phyloP scores from a whole-genome alignment of 2,329 filamentous ascomycete genomes.

The Ascochyta fabae region DNA sequence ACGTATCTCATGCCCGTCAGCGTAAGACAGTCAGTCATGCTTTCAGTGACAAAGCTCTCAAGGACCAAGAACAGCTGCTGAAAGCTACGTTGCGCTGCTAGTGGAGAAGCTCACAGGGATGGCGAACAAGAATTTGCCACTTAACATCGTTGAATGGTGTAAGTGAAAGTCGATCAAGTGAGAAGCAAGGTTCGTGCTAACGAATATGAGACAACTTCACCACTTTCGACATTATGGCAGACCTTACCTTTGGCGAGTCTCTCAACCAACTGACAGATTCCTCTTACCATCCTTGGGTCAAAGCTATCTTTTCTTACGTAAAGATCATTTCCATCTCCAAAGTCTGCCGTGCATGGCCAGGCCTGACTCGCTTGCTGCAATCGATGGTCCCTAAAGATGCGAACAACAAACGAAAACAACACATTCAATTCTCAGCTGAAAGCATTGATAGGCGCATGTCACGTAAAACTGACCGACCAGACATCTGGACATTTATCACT shows the following conservation, averaged over 20 bases:
- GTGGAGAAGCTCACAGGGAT: constrained; percentile 44
- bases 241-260: constrained; percentile 43
- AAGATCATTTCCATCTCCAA: constrained; percentile 12
- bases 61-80: constrained; percentile 46
- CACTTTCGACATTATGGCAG: constrained; percentile 37
- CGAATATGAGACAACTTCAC: constrained; percentile 6
- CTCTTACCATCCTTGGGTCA: constrained; percentile 45
- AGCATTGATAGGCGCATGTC: constrained; percentile 32
- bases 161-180: neutral
- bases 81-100: constrained; percentile 46
- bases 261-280: constrained; percentile 38
- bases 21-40: constrained; percentile 46
- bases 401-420: constrained; percentile 15
- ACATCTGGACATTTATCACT: too few relatives aligned
- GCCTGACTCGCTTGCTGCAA: constrained; percentile 14
- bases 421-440: constrained; percentile 20
- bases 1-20: constrained; percentile 43
- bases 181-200: neutral
- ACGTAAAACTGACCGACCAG: constrained; percentile 18
- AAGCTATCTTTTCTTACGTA: constrained; percentile 34
- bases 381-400: constrained; percentile 10
- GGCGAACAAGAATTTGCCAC: constrained; percentile 3
- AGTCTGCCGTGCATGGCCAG: constrained; percentile 17
- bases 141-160: constrained; percentile 34
- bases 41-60: constrained; percentile 48